phyloP scores from a whole-genome alignment of 768 basidiomycete genomes.

The Pholiota conissans region DNA sequence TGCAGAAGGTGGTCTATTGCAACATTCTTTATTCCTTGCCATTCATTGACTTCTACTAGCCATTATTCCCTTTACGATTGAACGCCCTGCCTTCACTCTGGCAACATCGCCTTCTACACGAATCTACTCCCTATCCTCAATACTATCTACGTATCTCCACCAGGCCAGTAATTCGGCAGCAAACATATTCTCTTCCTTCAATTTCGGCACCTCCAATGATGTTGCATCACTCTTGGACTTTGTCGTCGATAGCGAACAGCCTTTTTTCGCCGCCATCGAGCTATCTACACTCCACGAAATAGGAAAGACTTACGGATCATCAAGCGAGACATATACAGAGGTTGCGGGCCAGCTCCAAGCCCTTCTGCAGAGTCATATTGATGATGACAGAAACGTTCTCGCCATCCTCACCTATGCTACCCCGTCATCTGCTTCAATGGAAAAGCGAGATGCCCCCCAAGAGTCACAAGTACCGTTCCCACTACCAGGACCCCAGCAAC shows the following conservation, averaged over 20 bases:
- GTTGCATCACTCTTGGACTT: slow-evolving; percentile 45
- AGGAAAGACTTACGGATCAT: slow-evolving; percentile 42
- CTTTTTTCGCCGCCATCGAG: slow-evolving; percentile 65
- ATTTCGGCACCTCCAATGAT: slow-evolving; percentile 27
- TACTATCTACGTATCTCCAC: slow-evolving; percentile 57
- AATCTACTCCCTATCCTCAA: slow-evolving; percentile 43
- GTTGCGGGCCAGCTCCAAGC: slow-evolving; percentile 47
- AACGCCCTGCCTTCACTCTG: slow-evolving; percentile 45
- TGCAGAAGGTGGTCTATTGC: slow-evolving; percentile 42
- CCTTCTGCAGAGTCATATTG: slow-evolving; percentile 44
- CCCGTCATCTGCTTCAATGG: slow-evolving; percentile 20
- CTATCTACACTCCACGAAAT: slow-evolving; percentile 51
- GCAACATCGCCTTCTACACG: slow-evolving; percentile 27
- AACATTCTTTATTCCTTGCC: neutral
- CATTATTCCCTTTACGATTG: slow-evolving; percentile 53
- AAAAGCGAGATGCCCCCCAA: slow-evolving; percentile 40
- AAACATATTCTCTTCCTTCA: slow-evolving; percentile 44
- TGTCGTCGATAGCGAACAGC: slow-evolving; percentile 49
- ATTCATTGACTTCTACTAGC: slow-evolving; percentile 34
- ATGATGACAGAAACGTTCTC: slow-evolving; percentile 38
- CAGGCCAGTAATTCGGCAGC: slow-evolving; percentile 60
- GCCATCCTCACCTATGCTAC: slow-evolving; percentile 54
- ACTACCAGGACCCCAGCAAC: slow-evolving; percentile 44
- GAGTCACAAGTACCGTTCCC: slow-evolving; percentile 51
- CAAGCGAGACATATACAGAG: slow-evolving; percentile 54